Evolutionary conservation across 768 basidiomycete species (phyloP), one percentile per base, ranked within the genome.

Genomic region (Psilocybe sp.): DNA sequence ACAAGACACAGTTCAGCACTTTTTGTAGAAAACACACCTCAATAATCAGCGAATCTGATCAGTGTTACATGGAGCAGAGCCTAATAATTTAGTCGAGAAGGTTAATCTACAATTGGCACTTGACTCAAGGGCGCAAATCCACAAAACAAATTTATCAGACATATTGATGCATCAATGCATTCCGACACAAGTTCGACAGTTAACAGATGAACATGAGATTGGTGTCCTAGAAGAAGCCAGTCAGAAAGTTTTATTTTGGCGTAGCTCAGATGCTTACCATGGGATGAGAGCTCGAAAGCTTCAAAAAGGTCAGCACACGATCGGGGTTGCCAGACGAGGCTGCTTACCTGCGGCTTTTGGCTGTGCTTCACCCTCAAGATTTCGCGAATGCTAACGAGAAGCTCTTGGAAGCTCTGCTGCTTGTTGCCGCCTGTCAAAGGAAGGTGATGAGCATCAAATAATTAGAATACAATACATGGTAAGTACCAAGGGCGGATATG

Each of bases 401-500:
- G 67, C 50, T 72, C 63, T 54, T 75, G 73, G 42, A 74, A 76
- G 55, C 70, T 76, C 49, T 72, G 73, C 32, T 72, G 64, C 31
- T 66, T 61, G 53, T 71, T 73, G 65, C 70, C 15, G 66, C 62
- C 72, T 77, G 54, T 18, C 3, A 23, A 47, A 12, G 31, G 46
- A 55, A 23, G 49, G 10, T n/a, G 1, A 12, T 34, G 11, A 55
- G 15, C n/a, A 38, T 41, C 16, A 15, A 18, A 31, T 0, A 16
- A 39, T 10, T 19, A n/a, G 23, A 42, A 15, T 18, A 38, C 35
- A 28, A 14, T 23, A 14, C 14, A 13, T 41, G 14, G 38, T 36
- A 45, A 76, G 41, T 58, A 82, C 81, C 68, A 14, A 89, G 68
- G 13, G 71, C 76, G 33, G 70, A 61, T 42, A 85, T 77, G 62